Base-by-base conservation (phyloP, 164 flowering plant genomes). In the Berberis vulgaris region DNA sequence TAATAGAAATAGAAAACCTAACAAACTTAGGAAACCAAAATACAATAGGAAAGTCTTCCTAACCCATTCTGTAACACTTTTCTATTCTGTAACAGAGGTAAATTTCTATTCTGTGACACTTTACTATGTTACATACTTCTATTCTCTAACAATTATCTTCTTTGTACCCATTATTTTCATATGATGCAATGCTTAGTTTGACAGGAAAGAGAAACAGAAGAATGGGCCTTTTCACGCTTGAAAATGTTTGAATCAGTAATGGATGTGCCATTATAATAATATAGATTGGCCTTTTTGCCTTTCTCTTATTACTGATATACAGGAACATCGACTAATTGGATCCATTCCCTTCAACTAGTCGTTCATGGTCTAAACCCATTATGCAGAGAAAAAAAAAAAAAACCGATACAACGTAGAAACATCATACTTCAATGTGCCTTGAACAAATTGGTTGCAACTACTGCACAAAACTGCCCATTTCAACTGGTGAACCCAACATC, bases 281-380 rank as follows among this genome's bases (percentile, higher is more conserved):
- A 72, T 63, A 71, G 57, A 71, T 67, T 70, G 77, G 67, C 73
- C 60, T 64, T 58, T 41, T 68, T 72, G 54, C 57, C 69, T 55
- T 58, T 74, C 69, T 62, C 52, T 54, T 54, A 60, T 64, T 67
- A 52, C 13, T 59, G 6, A 39, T 38, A 44, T 45, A 26, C 4
- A 46, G 63, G 57, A 26, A 26, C 43, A 53, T 66, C 67, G 73
- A 44, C 67, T 60, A 44, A 43, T 46, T 55, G 61, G 49, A 64
- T 26, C 71, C 71, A 72, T 43, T 49, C 53, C 26, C 47, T 53
- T 7, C n/a, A 13, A 55, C 42, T 26, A 26, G 26, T 26, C 10
- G 56, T 66, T 57, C 41, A 2, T 39, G 65, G 43, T 73, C 52
- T 65, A 61, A 71, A 52, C 72, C 70, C 60, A 26, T 26, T 26